Evolutionary conservation across 257 asterid species (phyloP), one percentile per base, ranked within the genome.

Genomic region (Gentiana dahurica): DNA sequence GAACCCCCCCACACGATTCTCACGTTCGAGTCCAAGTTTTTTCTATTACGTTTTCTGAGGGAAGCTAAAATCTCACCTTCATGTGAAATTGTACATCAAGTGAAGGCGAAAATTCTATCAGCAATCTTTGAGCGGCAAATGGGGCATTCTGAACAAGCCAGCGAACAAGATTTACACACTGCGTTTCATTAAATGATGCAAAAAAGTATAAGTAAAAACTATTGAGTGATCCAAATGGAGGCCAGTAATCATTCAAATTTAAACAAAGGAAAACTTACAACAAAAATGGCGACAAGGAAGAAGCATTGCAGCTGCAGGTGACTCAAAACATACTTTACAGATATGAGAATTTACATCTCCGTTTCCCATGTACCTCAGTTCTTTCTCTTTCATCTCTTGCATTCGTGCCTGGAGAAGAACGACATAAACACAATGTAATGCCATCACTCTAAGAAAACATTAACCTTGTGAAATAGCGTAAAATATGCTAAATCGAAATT

Each of bases 241-340:
- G 46, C 9, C 46, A 41, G 46, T 1, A 24, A 24, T 24, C 9
- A 10, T 10, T 41, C 46, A 41, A 41, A 41, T 10, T 41, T 24
- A 24, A 24, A 24, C 24, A 45, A 51, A 63, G 53, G 50, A 52
- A 4, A 50, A 78, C 98, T 79, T 78, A 91, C 98, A 69, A 66
- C 95, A 85, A 80, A 87, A 91, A 79, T 91, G 98, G 64, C 98
- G 94, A 75, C 98, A 91, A 8, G 98, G 96, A 36, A 91, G 94
- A 69, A 91, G 95, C 98, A 91, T 91, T 1, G 95, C 81, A 65
- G 96, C 84, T 49, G 96, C 71, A 49, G 92, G 69, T 11, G 92
- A 87, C 76, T 91, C 98, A 50, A 91, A 91, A 70, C 98, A 91
- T 51, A 91, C 87, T 87, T 87, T 87, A 73, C 98, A 91, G 38